Evolutionary conservation across 1,284 basidiomycete genomes (phyloP), one percentile per base, ranked within the genome.

Genomic region (Apiotrichum gracile): DNA sequence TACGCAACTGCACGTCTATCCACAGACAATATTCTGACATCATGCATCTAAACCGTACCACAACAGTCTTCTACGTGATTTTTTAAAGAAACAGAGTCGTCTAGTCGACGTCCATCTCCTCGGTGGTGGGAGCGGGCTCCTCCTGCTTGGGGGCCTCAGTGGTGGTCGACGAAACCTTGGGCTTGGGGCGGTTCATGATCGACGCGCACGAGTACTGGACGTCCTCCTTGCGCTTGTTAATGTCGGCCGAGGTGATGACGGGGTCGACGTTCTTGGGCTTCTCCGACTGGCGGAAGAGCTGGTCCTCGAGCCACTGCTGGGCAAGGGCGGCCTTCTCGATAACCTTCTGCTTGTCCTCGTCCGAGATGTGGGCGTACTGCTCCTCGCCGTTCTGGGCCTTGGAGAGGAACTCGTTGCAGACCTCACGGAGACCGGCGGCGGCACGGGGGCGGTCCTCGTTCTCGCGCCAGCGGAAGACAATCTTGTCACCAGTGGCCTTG

Each of bases 231-330:
- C 86, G 88, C 85, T 91, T 91, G 74, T 79, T 72, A 62, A 94
- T 86, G 72, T 96, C 90, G 51, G 78, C 83, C 49, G 79, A 82
- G 54, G 81, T 89, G 73, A 94, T 76, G 60, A 90, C 82, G 25
- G 90, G 85, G 72, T 93, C 85, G 58, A 85, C 83, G 69, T 88
- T 86, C 83, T 93, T 92, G 70, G 85, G 78, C 59, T 83, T 80
- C 80, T 96, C 92, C 24, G 81, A 79, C 80, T 96, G 92, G 65
- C 86, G 80, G 55, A 83, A 85, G 57, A 84, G 83, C 80, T 87
- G 83, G 79, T 96, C 90, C 67, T 93, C 88, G 59, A 97, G 82
- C 92, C 92, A 96, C 76, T 93, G 87, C 77, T 90, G 87, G 42
- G 86, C 78, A 26, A 84, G 90, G 47, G 88, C 79, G 55, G 74